Percentiles rank a stretch among this genome's conserved stretches.
These are phyloP conservation scores for Whalleya microplaca DNA, from an alignment of 2,329 filamentous ascomycete genomes.

Conservation along the genomic window DNA sequence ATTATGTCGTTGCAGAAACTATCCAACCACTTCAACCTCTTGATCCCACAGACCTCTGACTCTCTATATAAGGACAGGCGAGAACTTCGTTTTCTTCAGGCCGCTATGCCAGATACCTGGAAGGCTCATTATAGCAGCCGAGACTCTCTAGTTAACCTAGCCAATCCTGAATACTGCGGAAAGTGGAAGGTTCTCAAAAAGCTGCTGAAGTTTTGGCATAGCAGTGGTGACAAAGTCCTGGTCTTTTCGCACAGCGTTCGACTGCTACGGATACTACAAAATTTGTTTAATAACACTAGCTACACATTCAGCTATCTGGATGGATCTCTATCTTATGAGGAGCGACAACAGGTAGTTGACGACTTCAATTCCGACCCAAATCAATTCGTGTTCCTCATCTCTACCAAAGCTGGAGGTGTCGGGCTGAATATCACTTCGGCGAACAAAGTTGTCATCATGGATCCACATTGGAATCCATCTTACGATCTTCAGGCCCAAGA, in stretches of 20 bases:
- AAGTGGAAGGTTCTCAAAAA: conserved; percentile 95
- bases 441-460: conserved; percentile 96
- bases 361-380: conserved; percentile 86
- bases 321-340: conserved; percentile 80
- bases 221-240: conserved; percentile 89
- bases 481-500: conserved; percentile 97
- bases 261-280: conserved; percentile 79
- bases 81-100: conserved; percentile 73
- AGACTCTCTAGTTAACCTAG: conserved; percentile 78
- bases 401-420: conserved; percentile 88
- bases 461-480: conserved; percentile 96
- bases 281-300: conserved; percentile 83
- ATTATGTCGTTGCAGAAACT: conserved; percentile 85
- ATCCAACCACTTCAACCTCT: conserved; percentile 87
- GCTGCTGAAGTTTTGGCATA: conserved; percentile 86
- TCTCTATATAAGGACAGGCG: conserved; percentile 73
- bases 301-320: conserved; percentile 94
- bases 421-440: conserved; percentile 96
- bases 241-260: conserved; percentile 94
- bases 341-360: conserved; percentile 80
- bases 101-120: conserved; percentile 77
- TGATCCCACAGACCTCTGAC: conserved; percentile 72
- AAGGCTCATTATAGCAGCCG: conserved; percentile 71
- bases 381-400: conserved; percentile 95
- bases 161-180: conserved; percentile 89